phyloP scores from a whole-genome alignment of 2,329 filamentous ascomycete species.

The Neoascochyta sp. region DNA sequence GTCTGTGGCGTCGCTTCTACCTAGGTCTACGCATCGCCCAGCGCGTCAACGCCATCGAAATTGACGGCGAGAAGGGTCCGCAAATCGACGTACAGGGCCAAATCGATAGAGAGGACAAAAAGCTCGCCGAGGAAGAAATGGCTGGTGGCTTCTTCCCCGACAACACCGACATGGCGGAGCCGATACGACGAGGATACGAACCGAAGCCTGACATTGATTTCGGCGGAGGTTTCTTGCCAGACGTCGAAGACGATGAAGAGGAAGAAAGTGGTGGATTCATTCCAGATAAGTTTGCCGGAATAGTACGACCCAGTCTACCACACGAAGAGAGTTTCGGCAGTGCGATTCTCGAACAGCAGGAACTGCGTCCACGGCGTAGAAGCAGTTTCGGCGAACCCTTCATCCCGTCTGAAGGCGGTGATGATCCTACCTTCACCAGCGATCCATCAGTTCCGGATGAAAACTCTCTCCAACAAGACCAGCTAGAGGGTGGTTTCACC shows the following conservation, averaged over 20 bases:
- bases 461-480: too few relatives aligned
- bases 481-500: too few relatives aligned
- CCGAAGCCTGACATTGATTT: constrained; percentile 4
- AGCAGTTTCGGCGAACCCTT: constrained; percentile 20
- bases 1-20: constrained; percentile 58
- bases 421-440: too few relatives aligned
- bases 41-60: constrained; percentile 59
- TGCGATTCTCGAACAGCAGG: constrained; percentile 25
- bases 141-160: constrained; percentile 46
- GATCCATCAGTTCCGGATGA: too few relatives aligned
- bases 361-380: constrained; percentile 19
- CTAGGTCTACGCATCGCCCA: constrained; percentile 66
- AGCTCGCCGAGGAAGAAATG: constrained; percentile 24
- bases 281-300: constrained; percentile 5
- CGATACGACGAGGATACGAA: constrained; percentile 13
- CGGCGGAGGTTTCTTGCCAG: constrained; percentile 19
- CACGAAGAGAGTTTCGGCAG: constrained; percentile 37
- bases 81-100: constrained; percentile 27
- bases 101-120: constrained; percentile 29
- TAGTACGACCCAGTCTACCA: constrained; percentile 13
- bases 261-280: constrained; percentile 8
- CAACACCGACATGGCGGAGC: constrained; percentile 44
- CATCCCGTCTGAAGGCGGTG: constrained; percentile 1
- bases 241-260: constrained; percentile 8
- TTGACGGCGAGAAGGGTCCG: constrained; percentile 30